Evolutionary conservation across 2,329 filamentous ascomycete genomes (phyloP).

Genomic region (Botrytis squamosa): DNA sequence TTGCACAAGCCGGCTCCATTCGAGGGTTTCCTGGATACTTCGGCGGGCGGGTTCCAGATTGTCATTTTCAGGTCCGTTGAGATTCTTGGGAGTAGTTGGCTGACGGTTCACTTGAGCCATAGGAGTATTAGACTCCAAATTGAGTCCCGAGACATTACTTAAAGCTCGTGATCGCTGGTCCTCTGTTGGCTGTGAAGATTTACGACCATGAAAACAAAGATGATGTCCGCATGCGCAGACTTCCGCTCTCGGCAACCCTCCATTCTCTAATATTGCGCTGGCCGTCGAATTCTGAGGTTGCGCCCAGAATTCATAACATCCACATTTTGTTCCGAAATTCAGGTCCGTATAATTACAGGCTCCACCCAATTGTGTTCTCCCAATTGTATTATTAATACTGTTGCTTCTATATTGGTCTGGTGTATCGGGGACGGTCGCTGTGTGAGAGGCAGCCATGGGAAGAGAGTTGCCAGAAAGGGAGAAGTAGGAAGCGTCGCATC

Average conservation of each 20-base stretch:
- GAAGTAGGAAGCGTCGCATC: conserved; percentile 30
- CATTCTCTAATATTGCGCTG: conserved; percentile 12
- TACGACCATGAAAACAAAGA: conserved; percentile 52
- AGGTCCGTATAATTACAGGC: conserved; percentile 53
- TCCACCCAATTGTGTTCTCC: conserved; percentile 44
- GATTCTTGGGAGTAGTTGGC: conserved; percentile 9
- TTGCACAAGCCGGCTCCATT: conserved; percentile 33
- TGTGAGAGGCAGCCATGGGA: conserved; percentile 35
- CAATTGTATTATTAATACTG: conserved; percentile 28
- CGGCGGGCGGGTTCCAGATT: conserved; percentile 13
- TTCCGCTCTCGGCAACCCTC: conserved; percentile 25
- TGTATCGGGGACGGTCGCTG: conserved; percentile 33
- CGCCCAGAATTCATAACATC: conserved; percentile 53
- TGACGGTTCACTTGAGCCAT: conserved; percentile 22
- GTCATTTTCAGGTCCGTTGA: conserved; percentile 12
- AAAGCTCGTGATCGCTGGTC: conserved; percentile 17
- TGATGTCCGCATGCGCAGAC: conserved; percentile 56
- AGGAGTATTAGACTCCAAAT: conserved; percentile 17
- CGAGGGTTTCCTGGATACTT: conserved; percentile 33
- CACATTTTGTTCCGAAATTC: conserved; percentile 47
- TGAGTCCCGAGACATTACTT: conserved; percentile 22
- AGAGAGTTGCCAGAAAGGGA: conserved; percentile 25
- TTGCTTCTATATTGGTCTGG: conserved; percentile 34
- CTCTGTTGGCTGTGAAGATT: conserved; percentile 22
- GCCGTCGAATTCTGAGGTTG: conserved; percentile 37